These are phyloP conservation scores for Cadophora luteo-olivacea DNA, from an alignment of 2,329 filamentous ascomycete genomes.

Conservation along the genomic window DNA sequence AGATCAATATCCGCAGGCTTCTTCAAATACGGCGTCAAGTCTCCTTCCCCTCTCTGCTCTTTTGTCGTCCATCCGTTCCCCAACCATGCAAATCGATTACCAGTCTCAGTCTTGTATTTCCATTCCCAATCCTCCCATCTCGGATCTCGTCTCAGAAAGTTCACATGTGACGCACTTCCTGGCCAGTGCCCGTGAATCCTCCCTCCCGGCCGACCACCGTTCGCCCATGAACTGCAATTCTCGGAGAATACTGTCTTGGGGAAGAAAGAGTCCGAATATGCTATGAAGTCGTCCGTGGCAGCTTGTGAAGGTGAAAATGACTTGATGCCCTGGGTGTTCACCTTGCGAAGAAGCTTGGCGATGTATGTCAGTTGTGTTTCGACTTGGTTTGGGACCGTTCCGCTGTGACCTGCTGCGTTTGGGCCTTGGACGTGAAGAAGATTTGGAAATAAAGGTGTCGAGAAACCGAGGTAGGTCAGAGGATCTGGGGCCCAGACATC, in stretches of 20 bases:
- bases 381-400: slow-evolving; percentile 70
- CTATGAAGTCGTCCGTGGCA: slow-evolving; percentile 69
- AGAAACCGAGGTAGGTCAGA: slow-evolving; percentile 70
- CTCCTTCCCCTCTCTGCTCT: slow-evolving; percentile 59
- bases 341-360: slow-evolving; percentile 72
- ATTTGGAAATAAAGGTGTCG: slow-evolving; percentile 71
- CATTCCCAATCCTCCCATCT: slow-evolving; percentile 67
- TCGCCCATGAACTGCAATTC: slow-evolving; percentile 75
- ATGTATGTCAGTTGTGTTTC: slow-evolving; percentile 71
- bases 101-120: slow-evolving; percentile 49
- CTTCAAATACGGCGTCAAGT: slow-evolving; percentile 69
- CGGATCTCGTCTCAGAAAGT: slow-evolving; percentile 61
- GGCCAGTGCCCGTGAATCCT: slow-evolving; percentile 75
- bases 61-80: slow-evolving; percentile 70
- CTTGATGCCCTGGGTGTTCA: slow-evolving; percentile 69
- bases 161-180: slow-evolving; percentile 68
- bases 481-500: slow-evolving; percentile 65
- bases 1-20: slow-evolving; percentile 63
- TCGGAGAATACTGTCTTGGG: slow-evolving; percentile 61
- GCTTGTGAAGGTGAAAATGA: slow-evolving; percentile 61
- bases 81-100: slow-evolving; percentile 62
- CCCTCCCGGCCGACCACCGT: slow-evolving; percentile 66
- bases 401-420: slow-evolving; percentile 63
- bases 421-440: slow-evolving; percentile 69
- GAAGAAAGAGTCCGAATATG: slow-evolving; percentile 64